Conservation (phyloP, 2,329 filamentous ascomycete genomes). For the Calonectria pteridis region DNA sequence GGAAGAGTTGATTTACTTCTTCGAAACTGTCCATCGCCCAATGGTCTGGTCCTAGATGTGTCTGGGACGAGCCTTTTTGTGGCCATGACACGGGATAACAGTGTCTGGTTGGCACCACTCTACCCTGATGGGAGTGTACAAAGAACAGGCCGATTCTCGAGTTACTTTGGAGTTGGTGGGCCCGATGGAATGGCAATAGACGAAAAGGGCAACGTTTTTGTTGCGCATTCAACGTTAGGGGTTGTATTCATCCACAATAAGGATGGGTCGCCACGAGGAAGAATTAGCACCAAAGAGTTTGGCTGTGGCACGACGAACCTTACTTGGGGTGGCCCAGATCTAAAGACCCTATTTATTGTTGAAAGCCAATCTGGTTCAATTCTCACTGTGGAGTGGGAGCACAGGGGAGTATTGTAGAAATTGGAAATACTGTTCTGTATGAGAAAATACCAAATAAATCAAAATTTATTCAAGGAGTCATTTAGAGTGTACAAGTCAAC, state of each 20-base stretch:
- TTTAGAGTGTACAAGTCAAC: too few species aligned
- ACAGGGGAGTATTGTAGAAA: not conserved
- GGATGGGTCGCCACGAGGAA: not conserved
- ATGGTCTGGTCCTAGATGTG: constrained; percentile 22
- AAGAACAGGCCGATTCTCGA: constrained; percentile 25
- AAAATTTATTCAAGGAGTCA: too few species aligned
- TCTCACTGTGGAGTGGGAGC: not conserved
- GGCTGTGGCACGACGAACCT: not conserved
- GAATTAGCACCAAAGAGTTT: not conserved
- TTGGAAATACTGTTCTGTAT: too few species aligned
- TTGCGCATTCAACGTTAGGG: constrained; percentile 27
- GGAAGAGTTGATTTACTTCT: constrained; percentile 18
- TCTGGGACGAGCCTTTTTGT: constrained; percentile 16
- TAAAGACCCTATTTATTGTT: not conserved
- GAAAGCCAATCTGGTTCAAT: constrained; percentile 3
- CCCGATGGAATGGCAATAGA: constrained; percentile 28
- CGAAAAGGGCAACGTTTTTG: constrained; percentile 29
- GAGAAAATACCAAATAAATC: too few species aligned
- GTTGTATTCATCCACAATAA: constrained; percentile 19
- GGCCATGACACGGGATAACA: constrained; percentile 29
- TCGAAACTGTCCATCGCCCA: constrained; percentile 26
- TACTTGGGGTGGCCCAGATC: not conserved
- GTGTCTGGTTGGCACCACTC: constrained; percentile 26
- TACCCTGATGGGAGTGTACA: constrained; percentile 29
- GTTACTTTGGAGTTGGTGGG: constrained; percentile 20